These are phyloP conservation scores for Citrus cavaleriei DNA, from an alignment of 345 rosid genomes.

Conservation along the genomic window DNA sequence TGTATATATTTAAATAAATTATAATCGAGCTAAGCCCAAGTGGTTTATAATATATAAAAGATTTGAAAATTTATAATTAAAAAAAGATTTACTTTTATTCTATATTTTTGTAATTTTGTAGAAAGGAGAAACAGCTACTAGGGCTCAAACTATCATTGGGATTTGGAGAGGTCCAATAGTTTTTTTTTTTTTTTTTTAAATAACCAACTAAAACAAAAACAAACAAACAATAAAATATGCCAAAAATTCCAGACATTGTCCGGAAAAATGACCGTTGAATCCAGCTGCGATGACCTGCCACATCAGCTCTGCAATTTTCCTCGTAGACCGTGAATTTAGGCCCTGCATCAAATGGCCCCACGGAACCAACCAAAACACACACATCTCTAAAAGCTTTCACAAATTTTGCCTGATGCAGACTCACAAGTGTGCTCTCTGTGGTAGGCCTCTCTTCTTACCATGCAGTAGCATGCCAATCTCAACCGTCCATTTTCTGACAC, in stretches of 20 bases:
- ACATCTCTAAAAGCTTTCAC: too few relatives aligned
- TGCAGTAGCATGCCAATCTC: slow-evolving; percentile 1
- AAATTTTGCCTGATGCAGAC: background rate
- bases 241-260: background rate
- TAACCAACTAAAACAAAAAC: too few relatives aligned
- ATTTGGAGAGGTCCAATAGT: too few relatives aligned
- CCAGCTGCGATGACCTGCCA: slow-evolving; percentile 4
- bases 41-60: too few relatives aligned
- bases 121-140: too few relatives aligned
- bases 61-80: too few relatives aligned
- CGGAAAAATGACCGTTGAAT: slow-evolving; percentile 1
- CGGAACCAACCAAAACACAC: background rate
- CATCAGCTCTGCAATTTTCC: slow-evolving; percentile 2
- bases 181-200: too few relatives aligned
- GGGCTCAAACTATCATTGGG: too few relatives aligned
- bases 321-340: slow-evolving; percentile 6
- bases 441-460: slow-evolving; percentile 1
- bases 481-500: slow-evolving; percentile 10
- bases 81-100: too few relatives aligned
- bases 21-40: too few relatives aligned
- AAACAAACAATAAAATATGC: background rate
- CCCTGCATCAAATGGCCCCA: slow-evolving; percentile 6
- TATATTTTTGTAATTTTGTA: too few relatives aligned
- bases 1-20: too few relatives aligned
- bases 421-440: background rate